Evolutionary conservation across 2,329 filamentous ascomycete species (phyloP).

Genomic region (Zelopaecilomyces penicillatus): DNA sequence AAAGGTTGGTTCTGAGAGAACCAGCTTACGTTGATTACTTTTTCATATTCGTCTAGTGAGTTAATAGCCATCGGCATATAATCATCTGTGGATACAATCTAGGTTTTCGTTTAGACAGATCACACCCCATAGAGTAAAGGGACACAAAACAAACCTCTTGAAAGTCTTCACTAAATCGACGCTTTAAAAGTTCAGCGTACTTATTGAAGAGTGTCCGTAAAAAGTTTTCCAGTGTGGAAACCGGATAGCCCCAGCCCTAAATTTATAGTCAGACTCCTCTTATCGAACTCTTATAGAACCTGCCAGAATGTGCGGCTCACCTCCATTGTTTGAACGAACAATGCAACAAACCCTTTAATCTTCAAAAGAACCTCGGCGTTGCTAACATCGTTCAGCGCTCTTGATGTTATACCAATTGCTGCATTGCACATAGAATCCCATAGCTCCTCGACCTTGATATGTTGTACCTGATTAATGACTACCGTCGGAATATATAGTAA

Average conservation of each 20-base stretch:
- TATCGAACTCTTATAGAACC: neutral
- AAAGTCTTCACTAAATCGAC: conserved; percentile 89
- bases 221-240: conserved; percentile 72
- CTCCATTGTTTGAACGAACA: conserved; percentile 99
- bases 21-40: conserved; percentile 94
- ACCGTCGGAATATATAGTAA: no score
- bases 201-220: conserved; percentile 86
- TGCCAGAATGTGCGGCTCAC: conserved; percentile 34
- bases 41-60: conserved; percentile 82
- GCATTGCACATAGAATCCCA: conserved; percentile 98
- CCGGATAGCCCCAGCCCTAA: conserved; percentile 84
- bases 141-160: conserved; percentile 57
- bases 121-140: neutral
- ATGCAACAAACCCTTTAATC: conserved; percentile 83
- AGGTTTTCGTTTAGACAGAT: conserved; percentile 2
- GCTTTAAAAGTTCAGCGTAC: conserved; percentile 85
- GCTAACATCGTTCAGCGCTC: conserved; percentile 67
- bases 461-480: no score
- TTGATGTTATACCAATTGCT: conserved; percentile 72
- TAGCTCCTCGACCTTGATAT: conserved; percentile 95
- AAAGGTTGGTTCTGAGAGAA: conserved; percentile 74
- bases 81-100: conserved; percentile 82
- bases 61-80: conserved; percentile 99
- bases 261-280: conserved; percentile 48
- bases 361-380: conserved; percentile 89